phyloP scores from a whole-genome alignment of 257 asterid species.

The Capsicum chinense region DNA sequence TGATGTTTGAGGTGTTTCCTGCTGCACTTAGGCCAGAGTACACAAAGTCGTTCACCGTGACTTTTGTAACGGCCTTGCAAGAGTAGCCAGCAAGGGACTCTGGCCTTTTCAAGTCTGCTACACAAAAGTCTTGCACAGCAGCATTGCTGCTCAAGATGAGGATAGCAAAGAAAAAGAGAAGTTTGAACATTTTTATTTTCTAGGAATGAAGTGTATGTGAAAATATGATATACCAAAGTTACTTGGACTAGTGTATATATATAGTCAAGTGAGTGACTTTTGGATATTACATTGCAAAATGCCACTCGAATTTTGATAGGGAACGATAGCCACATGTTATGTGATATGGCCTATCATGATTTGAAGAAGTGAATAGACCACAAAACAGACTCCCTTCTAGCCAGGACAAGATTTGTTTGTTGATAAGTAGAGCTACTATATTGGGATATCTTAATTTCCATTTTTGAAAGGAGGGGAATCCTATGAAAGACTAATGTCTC shows the following conservation, averaged over 20 bases:
- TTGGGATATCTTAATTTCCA: not conserved
- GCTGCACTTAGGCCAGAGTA: conserved; percentile 52
- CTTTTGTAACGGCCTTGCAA: conserved; percentile 60
- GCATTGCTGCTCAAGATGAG: conserved; percentile 33
- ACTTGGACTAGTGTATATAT: not conserved
- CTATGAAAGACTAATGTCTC: not conserved
- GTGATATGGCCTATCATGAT: not conserved
- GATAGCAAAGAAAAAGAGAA: not conserved
- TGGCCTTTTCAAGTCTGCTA: conserved; percentile 63
- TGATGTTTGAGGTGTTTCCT: conserved; percentile 80
- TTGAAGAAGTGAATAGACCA: too few species aligned
- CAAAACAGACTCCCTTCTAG: too few species aligned
- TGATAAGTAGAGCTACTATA: not conserved
- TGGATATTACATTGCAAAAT: not conserved
- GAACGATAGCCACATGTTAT: not conserved
- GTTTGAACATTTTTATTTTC: conserved; percentile 18
- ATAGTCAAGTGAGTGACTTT: not conserved
- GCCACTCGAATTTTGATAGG: not conserved
- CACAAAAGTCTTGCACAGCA: conserved; percentile 76
- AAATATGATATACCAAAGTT: not conserved
- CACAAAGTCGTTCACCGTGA: conserved; percentile 62
- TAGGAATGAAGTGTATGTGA: not conserved
- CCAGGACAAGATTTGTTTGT: not conserved
- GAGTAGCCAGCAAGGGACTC: conserved; percentile 74
- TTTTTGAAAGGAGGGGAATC: not conserved